Base-by-base conservation (phyloP, 2,329 filamentous ascomycete species). In the Alternaria angustiovoidea region DNA sequence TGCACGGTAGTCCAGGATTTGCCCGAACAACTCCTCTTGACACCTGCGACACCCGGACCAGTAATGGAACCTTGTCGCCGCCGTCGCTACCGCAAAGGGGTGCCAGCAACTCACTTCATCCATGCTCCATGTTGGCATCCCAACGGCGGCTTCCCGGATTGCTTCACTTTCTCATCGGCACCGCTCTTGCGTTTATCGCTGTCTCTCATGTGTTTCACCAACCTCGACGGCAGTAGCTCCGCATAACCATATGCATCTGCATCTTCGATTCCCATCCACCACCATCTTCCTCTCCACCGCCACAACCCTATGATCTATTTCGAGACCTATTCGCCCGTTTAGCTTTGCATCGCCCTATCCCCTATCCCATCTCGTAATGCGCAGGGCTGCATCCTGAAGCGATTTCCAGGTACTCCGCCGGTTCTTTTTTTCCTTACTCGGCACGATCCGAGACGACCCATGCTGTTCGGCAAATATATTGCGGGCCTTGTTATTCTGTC, bases 401-500 rank as follows among this genome's bases (percentile, higher is more conserved):
- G 49, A 62, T 44, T 42, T 38, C 48, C 32, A 44, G n/a, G 20
- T 51, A 26, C 51, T 53, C 49, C 47, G 38, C 59, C 52, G 14
- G 18, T 52, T 52, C 38, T 26, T 43, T 60, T 54, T 34, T 46
- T 32, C 16, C 34, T 11, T 38, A 52, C 32, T 47, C 39, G 36
- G 41, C 20, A 32, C 43, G 34, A 16, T 53, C 38, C 44, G 30
- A 47, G 54, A 30, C 28, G 20, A 43, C 22, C 54, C 41, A 69
- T 63, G 61, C 59, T 63, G 49, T 42, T 54, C 44, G 51, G 39
- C 51, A 43, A 52, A 53, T 67, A 62, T 42, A 39, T 69, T 41
- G 59, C 61, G 22, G 56, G 55, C 22, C 57, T 67, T 38, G 56
- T 64, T 7, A 26, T 69, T 22, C 62, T 74, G 34, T 60, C 68